A percentile compares a stretch with the other conserved stretches of the same genome.
These are phyloP conservation scores for Exophiala dermatitidis DNA, from an alignment of 2,329 filamentous ascomycete genomes.

Conservation along the genomic window DNA sequence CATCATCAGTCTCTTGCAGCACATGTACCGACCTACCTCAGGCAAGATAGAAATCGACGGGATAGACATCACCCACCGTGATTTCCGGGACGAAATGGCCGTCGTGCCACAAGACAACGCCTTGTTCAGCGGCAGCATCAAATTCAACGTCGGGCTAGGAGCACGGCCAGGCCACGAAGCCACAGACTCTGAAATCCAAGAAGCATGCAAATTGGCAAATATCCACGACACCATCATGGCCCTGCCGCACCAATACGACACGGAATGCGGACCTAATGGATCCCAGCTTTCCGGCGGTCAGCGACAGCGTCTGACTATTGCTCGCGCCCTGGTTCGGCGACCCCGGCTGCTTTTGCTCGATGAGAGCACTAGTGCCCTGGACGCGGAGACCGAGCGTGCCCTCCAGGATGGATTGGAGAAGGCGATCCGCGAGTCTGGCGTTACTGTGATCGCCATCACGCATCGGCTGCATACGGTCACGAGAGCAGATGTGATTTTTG, in stretches of 20 bases:
- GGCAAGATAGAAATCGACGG: conserved; percentile 77
- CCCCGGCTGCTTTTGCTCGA: conserved; percentile 54
- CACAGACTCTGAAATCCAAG: conserved; percentile 63
- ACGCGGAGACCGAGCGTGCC: conserved; percentile 46
- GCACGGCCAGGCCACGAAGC: conserved; percentile 51
- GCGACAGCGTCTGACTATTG: conserved; percentile 52
- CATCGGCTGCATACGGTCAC: conserved; percentile 38
- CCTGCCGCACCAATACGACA: conserved; percentile 46
- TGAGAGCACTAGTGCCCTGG: conserved; percentile 54
- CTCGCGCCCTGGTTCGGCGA: conserved; percentile 49
- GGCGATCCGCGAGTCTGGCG: conserved; percentile 46
- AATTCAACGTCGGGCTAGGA: conserved; percentile 81
- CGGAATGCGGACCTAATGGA: conserved; percentile 49
- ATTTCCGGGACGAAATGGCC: conserved; percentile 74
- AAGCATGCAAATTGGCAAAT: conserved; percentile 60
- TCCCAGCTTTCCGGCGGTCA: conserved; percentile 52
- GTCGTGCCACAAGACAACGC: conserved; percentile 91
- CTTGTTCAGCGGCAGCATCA: conserved; percentile 81
- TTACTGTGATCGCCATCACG: conserved; percentile 38
- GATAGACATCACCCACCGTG: conserved; percentile 74
- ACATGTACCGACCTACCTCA: conserved; percentile 80
- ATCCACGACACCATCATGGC: conserved; percentile 45
- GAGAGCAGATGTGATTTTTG: conserved; percentile 73
- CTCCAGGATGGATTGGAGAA: conserved; percentile 37
- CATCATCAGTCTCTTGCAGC: conserved; percentile 80